Evolutionary conservation across 257 asterid genomes (phyloP).

Genomic region (Penstemon davidsonii): DNA sequence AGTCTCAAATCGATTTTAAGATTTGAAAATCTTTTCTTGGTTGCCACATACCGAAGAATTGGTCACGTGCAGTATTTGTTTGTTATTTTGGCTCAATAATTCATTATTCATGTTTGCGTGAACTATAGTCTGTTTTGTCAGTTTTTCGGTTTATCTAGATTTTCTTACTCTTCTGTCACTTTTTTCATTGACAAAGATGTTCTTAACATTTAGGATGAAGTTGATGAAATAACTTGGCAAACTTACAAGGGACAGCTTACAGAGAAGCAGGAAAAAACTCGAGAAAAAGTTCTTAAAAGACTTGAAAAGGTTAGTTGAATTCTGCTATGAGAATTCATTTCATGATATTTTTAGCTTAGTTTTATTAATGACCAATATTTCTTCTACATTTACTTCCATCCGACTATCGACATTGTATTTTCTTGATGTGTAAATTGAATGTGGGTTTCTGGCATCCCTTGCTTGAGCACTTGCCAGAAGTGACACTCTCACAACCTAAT

Average conservation of each 20-base stretch:
- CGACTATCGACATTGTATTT: neutral
- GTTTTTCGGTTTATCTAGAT: conserved; percentile 6
- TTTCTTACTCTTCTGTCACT: neutral
- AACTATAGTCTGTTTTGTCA: conserved; percentile 9
- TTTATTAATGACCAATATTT: neutral
- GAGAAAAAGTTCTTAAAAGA: conserved; percentile 86
- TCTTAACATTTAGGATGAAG: conserved; percentile 57
- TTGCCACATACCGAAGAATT: neutral
- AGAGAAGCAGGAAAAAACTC: conserved; percentile 96
- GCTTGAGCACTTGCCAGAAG: conserved; percentile 16
- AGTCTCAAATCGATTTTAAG: neutral
- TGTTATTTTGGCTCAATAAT: conserved; percentile 12
- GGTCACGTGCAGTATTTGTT: conserved; percentile 4
- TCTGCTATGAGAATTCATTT: conserved; percentile 12
- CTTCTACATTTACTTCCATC: conserved; percentile 8
- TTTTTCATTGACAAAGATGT: conserved; percentile 23
- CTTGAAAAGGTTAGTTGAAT: conserved; percentile 75
- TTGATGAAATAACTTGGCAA: conserved; percentile 97
- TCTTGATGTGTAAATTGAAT: conserved; percentile 17
- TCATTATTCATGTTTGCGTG: neutral
- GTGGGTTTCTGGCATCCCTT: conserved; percentile 13
- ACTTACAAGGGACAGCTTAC: conserved; percentile 93
- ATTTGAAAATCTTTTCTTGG: conserved; percentile 5
- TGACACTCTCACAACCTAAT: conserved; percentile 9
- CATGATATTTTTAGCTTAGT: neutral